phyloP scores from a whole-genome alignment of 352 stramenopile species.

The Phytophthora tubulina region DNA sequence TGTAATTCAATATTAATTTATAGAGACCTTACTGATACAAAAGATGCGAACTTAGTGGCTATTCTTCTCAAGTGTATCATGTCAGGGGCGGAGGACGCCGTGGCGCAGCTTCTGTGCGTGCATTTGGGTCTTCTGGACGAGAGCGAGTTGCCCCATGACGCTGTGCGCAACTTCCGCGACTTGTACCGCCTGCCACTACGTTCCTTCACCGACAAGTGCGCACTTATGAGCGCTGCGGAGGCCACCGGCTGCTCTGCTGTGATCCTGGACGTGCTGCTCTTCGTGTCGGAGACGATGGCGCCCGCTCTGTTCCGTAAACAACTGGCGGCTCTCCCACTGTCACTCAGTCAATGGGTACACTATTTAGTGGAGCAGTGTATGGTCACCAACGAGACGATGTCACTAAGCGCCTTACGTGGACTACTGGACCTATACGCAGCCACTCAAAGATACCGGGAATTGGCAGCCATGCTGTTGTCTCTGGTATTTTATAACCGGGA shows the following conservation, averaged over 20 bases:
- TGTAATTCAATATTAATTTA: no score
- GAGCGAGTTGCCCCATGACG: slow-evolving; percentile 2
- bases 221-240: slow-evolving; percentile 60
- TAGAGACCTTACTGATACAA: not conserved
- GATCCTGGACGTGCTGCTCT: slow-evolving; percentile 79
- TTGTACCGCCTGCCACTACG: slow-evolving; percentile 59
- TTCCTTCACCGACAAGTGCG: slow-evolving; percentile 53
- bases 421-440: slow-evolving; percentile 58
- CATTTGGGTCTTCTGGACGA: slow-evolving; percentile 75
- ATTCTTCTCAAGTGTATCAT: slow-evolving; percentile 24
- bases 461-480: slow-evolving; percentile 66
- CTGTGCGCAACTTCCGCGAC: slow-evolving; percentile 60
- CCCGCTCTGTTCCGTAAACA: slow-evolving; percentile 58
- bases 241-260: slow-evolving; percentile 62
- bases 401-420: slow-evolving; percentile 52
- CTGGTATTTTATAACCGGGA: slow-evolving; percentile 59
- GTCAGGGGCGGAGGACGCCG: slow-evolving; percentile 52
- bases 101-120: slow-evolving; percentile 87
- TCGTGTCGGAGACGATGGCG: slow-evolving; percentile 83
- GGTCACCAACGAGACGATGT: slow-evolving; percentile 58
- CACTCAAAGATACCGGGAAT: slow-evolving; percentile 58
- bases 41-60: not conserved
- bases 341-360: slow-evolving; percentile 74
- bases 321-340: slow-evolving; percentile 46
- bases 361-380: slow-evolving; percentile 70